phyloP scores from a whole-genome alignment of 73 alveolate genomes.

The Stentor roeselii region DNA sequence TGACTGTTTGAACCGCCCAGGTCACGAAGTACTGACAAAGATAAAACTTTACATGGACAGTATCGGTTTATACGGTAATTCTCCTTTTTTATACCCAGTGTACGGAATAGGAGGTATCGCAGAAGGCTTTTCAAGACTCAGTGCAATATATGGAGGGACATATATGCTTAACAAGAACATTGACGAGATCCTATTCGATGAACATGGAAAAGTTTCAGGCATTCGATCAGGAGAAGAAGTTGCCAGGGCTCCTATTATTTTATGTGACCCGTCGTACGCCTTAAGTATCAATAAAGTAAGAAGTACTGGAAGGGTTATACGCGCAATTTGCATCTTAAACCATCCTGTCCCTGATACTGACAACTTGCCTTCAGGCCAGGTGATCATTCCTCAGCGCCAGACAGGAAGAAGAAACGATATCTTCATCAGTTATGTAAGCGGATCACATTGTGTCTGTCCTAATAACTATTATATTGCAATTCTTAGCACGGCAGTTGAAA shows the following conservation, averaged over 20 bases:
- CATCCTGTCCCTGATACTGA: slow-evolving; percentile 97
- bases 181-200: slow-evolving; percentile 92
- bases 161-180: slow-evolving; percentile 94
- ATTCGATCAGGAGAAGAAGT: slow-evolving; percentile 69
- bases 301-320: slow-evolving; percentile 81
- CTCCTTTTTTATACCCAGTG: slow-evolving; percentile 98
- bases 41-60: slow-evolving; percentile 84
- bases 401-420: slow-evolving; percentile 63
- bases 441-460: slow-evolving; percentile 56
- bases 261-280: slow-evolving; percentile 98
- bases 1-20: slow-evolving; percentile 74
- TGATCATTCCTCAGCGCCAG: slow-evolving; percentile 95
- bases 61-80: slow-evolving; percentile 86
- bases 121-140: slow-evolving; percentile 95
- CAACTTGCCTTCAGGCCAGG: slow-evolving; percentile 87
- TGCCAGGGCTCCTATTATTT: slow-evolving; percentile 86
- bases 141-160: slow-evolving; percentile 97
- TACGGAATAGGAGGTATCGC: slow-evolving; percentile 98
- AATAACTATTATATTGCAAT: slow-evolving; percentile 83
- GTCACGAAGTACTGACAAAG: slow-evolving; percentile 65
- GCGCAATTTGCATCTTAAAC: slow-evolving; percentile 93
- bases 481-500: slow-evolving; percentile 82
- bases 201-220: slow-evolving; percentile 84
- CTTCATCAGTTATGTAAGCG: slow-evolving; percentile 48
- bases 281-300: slow-evolving; percentile 50